Percentiles rank a stretch among this genome's conserved stretches.
phyloP scores from a whole-genome alignment of 106 monocot genomes.

The Phalaenopsis equestris region DNA sequence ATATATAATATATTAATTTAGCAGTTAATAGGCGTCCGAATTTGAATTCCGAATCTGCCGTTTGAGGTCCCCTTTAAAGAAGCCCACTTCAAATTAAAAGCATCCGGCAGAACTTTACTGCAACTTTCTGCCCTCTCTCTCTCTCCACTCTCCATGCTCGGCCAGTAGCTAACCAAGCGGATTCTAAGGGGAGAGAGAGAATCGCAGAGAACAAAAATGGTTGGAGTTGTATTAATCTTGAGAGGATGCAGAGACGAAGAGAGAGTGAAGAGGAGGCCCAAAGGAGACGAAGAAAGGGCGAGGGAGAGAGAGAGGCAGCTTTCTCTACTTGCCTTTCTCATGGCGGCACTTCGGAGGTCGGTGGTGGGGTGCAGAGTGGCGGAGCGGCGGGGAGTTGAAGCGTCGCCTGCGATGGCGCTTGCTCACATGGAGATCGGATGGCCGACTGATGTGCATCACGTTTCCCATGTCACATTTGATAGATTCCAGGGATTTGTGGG shows the following conservation, averaged over 20 bases:
- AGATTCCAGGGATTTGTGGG: slow-evolving; percentile 11
- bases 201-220: slow-evolving; percentile 15
- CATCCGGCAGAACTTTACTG: no score
- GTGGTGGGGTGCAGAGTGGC: slow-evolving; percentile 9
- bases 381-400: not conserved
- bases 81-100: slow-evolving; percentile 1
- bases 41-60: not conserved
- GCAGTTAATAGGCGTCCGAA: not conserved
- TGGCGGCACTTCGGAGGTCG: slow-evolving; percentile 10
- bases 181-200: not conserved
- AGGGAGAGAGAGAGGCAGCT: slow-evolving; percentile 9
- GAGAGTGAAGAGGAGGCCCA: slow-evolving; percentile 9
- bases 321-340: slow-evolving; percentile 6
- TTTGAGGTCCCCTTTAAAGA: slow-evolving; percentile 1
- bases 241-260: slow-evolving; percentile 38
- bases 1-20: no score
- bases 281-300: slow-evolving; percentile 19
- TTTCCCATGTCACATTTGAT: slow-evolving; percentile 6
- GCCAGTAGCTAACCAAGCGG: not conserved
- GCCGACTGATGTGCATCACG: slow-evolving; percentile 12
- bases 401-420: not conserved
- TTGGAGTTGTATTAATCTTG: slow-evolving; percentile 41
- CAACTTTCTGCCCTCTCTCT: no score
- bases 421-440: slow-evolving; percentile 9
- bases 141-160: not conserved